A percentile compares a stretch with the other conserved stretches of the same genome.
These are phyloP conservation scores for Saccharomycopsis sp. DNA, from an alignment of 805 yeast genomes.

Conservation along the genomic window DNA sequence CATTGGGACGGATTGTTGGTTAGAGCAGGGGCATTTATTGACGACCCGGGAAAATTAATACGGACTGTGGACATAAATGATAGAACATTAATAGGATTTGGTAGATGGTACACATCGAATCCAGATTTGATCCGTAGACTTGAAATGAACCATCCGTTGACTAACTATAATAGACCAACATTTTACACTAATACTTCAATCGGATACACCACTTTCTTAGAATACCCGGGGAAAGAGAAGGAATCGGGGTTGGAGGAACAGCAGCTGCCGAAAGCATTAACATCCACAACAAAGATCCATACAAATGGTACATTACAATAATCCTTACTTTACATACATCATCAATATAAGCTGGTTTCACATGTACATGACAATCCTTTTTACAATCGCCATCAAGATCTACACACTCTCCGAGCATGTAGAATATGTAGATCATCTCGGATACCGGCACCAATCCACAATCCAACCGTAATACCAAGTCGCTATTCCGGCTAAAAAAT, in stretches of 20 bases:
- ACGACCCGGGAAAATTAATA: neutral
- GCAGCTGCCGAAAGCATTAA: neutral
- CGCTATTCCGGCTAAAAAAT: too few relatives aligned
- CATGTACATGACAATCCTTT: too few relatives aligned
- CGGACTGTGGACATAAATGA: neutral
- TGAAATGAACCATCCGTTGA: neutral
- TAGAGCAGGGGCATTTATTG: neutral
- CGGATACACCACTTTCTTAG: neutral
- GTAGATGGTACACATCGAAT: neutral
- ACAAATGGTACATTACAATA: neutral
- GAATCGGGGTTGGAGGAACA: neutral
- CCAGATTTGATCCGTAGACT: neutral
- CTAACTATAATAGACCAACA: neutral
- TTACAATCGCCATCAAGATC: too few relatives aligned
- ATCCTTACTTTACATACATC: too few relatives aligned
- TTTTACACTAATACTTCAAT: neutral
- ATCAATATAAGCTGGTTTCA: too few relatives aligned
- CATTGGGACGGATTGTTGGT: neutral
- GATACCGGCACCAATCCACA: neutral
- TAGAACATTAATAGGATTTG: neutral
- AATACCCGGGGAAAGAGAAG: neutral
- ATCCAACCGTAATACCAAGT: too few relatives aligned
- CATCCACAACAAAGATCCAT: neutral
- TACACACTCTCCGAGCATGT: too few relatives aligned
- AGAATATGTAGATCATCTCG: neutral